These are phyloP conservation scores for Phytophthora cactorum DNA, from an alignment of 352 stramenopile genomes.

Conservation along the genomic window DNA sequence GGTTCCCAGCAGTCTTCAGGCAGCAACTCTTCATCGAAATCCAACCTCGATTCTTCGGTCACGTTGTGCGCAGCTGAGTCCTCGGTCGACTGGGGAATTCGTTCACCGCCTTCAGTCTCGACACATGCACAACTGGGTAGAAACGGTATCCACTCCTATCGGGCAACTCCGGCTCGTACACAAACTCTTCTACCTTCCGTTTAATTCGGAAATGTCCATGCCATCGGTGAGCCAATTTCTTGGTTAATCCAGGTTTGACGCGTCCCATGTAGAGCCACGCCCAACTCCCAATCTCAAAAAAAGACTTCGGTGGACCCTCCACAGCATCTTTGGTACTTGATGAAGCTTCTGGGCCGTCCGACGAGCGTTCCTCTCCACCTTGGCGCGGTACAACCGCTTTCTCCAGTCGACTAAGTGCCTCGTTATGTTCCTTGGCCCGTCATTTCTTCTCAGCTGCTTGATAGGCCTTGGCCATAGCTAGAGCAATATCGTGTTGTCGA, in stretches of 20 bases:
- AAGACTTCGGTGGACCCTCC: not conserved
- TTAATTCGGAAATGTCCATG: not conserved
- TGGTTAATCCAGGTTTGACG: not conserved
- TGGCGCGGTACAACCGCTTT: not conserved
- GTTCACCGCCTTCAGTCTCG: not conserved
- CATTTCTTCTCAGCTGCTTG: not conserved
- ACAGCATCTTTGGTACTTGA: not conserved
- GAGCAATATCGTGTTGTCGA: not conserved
- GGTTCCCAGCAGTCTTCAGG: constrained; percentile 5
- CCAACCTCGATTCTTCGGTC: not conserved
- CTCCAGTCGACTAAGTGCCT: not conserved
- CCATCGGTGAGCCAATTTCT: not conserved
- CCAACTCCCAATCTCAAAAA: not conserved
- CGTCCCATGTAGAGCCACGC: not conserved
- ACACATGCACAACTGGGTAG: not conserved
- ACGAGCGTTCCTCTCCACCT: not conserved
- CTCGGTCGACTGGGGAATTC: not conserved
- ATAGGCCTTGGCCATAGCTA: not conserved
- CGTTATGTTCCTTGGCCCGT: not conserved
- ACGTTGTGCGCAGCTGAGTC: not conserved
- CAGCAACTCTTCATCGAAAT: constrained; percentile 16
- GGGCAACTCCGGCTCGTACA: too few relatives aligned
- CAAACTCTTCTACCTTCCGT: not conserved
- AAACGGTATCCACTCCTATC: not conserved
- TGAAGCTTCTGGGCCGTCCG: too few relatives aligned